Evolutionary conservation across 352 stramenopile genomes (phyloP), one percentile per base, ranked within the genome.

Genomic region (Pythium dissimile): DNA sequence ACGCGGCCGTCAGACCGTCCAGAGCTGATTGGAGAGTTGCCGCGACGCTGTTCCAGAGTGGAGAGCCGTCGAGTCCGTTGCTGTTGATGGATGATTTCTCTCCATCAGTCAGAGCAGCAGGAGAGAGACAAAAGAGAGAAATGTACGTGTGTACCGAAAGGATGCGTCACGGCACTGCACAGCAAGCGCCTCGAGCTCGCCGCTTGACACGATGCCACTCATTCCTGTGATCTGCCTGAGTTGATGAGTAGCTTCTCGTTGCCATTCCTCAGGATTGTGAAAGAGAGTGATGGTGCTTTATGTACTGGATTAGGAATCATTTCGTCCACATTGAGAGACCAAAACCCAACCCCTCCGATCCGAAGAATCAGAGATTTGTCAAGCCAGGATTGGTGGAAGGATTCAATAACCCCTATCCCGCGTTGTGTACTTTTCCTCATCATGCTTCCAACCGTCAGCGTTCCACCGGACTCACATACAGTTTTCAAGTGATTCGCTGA

Each of bases 141-240:
- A 26, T 34, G 35, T 2, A 10, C 21, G 20, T 0, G 58, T 62
- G 54, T 69, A 86, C 80, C 77, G 76, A 53, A 84, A 86, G 44
- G 59, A 31, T 18, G 60, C 57, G 48, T 72, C 67, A 42, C 69
- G 77, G 66, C 80, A 88, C 55, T 80, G 59, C 44, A 63, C 35
- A 16, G 76, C 80, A 48, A 88, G 64, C 61, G 64, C 70, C 64
- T 84, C 72, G 18, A 88, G 76, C 62, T 85, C 67, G 5, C 13
- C 48, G 16, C 26, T 37, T 15, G 42, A 45, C 20, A 61, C n/a
- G n/a, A n/a, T n/a, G n/a, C n/a, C n/a, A 24, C 32, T 35, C 49
- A 47, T 16, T 53, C n/a, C 11, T 45, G 4, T 12, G 15, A 18
- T 48, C 7, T 24, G 15, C 7, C 18, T n/a, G n/a, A n/a, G n/a